These are phyloP conservation scores for Pseudogymnoascus sp. DNA, from an alignment of 2,329 filamentous ascomycete species.

Conservation along the genomic window DNA sequence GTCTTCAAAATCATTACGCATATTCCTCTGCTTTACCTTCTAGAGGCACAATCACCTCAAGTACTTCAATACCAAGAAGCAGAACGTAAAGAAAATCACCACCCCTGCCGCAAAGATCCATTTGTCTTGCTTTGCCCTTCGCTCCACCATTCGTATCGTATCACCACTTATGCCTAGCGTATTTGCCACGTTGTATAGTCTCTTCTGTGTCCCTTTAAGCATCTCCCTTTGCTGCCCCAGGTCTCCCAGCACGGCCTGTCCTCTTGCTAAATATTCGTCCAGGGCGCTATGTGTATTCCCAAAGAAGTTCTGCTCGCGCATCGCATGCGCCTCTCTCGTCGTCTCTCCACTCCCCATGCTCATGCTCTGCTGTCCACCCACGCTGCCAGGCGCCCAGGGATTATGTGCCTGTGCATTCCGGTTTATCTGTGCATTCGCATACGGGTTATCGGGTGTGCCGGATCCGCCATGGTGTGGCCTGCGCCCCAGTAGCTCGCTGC, in stretches of 20 bases:
- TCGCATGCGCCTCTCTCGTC: constrained; percentile 68
- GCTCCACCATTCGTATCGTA: constrained; percentile 93
- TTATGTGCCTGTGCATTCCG: constrained; percentile 14
- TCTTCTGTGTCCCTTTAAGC: constrained; percentile 87
- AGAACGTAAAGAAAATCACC: constrained; percentile 80
- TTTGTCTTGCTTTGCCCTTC: constrained; percentile 87
- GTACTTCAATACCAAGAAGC: constrained; percentile 83
- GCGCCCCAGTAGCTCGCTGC: constrained; percentile 75
- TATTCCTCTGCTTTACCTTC: not conserved
- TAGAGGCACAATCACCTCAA: constrained; percentile 46
- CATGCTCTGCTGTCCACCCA: constrained; percentile 25
- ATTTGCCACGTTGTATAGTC: constrained; percentile 86
- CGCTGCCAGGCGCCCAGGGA: constrained; percentile 22
- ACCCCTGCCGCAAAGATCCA: constrained; percentile 94
- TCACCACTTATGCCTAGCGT: constrained; percentile 89
- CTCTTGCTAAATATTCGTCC: constrained; percentile 88
- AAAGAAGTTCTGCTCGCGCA: constrained; percentile 87
- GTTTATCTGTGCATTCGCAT: constrained; percentile 49
- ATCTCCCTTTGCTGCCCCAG: constrained; percentile 86
- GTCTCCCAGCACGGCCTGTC: constrained; percentile 82
- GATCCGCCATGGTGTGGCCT: constrained; percentile 76
- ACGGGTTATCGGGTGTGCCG: constrained; percentile 80
- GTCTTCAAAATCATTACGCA: not conserved
- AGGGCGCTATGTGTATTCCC: constrained; percentile 71
- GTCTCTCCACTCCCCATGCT: constrained; percentile 52